Conservation (phyloP, 495 filamentous ascomycete species). For the Talaromyces thailandensis region DNA sequence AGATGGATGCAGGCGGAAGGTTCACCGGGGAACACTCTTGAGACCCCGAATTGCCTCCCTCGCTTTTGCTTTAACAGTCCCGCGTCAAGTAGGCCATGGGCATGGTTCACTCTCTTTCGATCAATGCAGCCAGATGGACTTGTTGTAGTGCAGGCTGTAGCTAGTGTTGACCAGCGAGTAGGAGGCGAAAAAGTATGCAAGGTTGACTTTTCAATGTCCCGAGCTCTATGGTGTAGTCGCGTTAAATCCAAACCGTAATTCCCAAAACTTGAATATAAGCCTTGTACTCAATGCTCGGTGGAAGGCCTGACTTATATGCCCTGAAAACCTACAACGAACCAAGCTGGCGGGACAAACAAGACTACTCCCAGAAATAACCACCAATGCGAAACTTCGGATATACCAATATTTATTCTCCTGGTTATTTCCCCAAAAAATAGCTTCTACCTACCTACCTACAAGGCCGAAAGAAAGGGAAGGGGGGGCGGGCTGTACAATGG, state of each 20-base stretch:
- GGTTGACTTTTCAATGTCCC: not conserved
- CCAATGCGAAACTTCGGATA: not conserved
- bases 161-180: not conserved
- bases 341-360: not conserved
- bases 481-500: not conserved
- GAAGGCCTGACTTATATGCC: not conserved
- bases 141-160: not conserved
- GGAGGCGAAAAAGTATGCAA: not conserved
- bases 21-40: not conserved
- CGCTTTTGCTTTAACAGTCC: not conserved
- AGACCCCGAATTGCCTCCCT: not conserved
- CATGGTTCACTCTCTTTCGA: not conserved
- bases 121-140: not conserved
- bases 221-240: not conserved
- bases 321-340: not conserved
- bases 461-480: not conserved
- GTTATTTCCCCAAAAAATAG: not conserved
- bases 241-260: not conserved
- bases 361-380: not conserved
- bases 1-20: not conserved
- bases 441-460: not conserved
- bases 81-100: not conserved
- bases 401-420: not conserved
- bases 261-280: not conserved
- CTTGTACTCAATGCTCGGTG: not conserved